These are phyloP conservation scores for Claviceps lovelessii DNA, from an alignment of 2,329 filamentous ascomycete genomes.

Conservation along the genomic window DNA sequence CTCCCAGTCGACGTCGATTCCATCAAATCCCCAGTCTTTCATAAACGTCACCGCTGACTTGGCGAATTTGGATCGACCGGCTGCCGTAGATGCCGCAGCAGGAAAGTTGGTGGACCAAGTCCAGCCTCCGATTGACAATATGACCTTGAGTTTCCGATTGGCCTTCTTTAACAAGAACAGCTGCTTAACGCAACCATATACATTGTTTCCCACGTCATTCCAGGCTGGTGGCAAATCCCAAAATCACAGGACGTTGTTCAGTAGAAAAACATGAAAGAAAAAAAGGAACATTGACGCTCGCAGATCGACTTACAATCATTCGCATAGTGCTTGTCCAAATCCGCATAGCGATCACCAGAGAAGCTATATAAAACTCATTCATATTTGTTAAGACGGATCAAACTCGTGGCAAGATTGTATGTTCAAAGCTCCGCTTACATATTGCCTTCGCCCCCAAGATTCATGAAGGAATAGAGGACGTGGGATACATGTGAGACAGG, in stretches of 20 bases:
- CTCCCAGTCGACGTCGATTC: slow-evolving; percentile 30
- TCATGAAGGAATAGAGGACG: slow-evolving; percentile 70
- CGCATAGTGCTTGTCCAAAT: slow-evolving; percentile 58
- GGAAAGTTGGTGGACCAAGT: slow-evolving; percentile 69
- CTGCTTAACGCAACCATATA: slow-evolving; percentile 72
- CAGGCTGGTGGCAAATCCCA: slow-evolving; percentile 24
- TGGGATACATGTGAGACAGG: slow-evolving; percentile 59
- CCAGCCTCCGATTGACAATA: slow-evolving; percentile 76
- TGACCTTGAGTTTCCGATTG: slow-evolving; percentile 62
- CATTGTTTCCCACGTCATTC: slow-evolving; percentile 53
- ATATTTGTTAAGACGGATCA: not conserved
- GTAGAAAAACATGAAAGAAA: not conserved
- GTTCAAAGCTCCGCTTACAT: slow-evolving; percentile 36
- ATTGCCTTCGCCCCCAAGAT: slow-evolving; percentile 55
- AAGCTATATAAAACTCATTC: slow-evolving; percentile 23
- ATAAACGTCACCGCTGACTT: slow-evolving; percentile 52
- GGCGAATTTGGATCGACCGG: slow-evolving; percentile 53
- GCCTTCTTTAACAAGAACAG: slow-evolving; percentile 62
- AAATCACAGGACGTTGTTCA: not conserved
- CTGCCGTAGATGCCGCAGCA: slow-evolving; percentile 45
- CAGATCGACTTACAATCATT: slow-evolving; percentile 38
- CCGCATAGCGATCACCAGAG: slow-evolving; percentile 55
- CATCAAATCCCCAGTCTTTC: slow-evolving; percentile 54
- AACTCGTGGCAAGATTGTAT: not conserved
- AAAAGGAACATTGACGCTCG: too few species aligned